Evolutionary conservation across 805 yeast genomes (phyloP).

Genomic region (Candida coquimbonensis): DNA sequence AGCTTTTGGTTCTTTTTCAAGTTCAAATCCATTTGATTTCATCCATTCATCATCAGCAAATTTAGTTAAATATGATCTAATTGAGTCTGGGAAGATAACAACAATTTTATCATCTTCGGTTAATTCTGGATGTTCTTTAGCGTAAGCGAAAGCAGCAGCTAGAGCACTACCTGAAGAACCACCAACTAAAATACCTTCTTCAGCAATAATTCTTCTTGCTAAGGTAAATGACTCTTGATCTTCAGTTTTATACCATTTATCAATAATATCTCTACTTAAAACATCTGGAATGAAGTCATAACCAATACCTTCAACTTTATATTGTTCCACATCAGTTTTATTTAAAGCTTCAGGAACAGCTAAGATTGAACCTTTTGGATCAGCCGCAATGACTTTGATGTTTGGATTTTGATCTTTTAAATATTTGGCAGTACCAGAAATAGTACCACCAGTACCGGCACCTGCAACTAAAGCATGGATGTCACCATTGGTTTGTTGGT

Average conservation of each 20-base stretch:
- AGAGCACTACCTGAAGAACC: slow-evolving; percentile 87
- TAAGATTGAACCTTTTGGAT: slow-evolving; percentile 80
- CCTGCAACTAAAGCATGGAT: slow-evolving; percentile 78
- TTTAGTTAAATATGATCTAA: slow-evolving; percentile 80
- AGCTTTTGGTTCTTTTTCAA: slow-evolving; percentile 43
- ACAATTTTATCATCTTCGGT: slow-evolving; percentile 71
- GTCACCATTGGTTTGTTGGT: slow-evolving; percentile 70
- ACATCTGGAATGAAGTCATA: slow-evolving; percentile 85
- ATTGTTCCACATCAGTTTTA: slow-evolving; percentile 42
- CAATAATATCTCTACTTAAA: slow-evolving; percentile 56
- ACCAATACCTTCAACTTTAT: slow-evolving; percentile 87
- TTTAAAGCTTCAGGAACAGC: slow-evolving; percentile 74
- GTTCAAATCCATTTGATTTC: slow-evolving; percentile 61
- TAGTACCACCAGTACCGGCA: slow-evolving; percentile 93
- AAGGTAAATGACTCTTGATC: slow-evolving; percentile 73
- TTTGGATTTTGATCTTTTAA: slow-evolving; percentile 64
- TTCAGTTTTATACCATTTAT: slow-evolving; percentile 80
- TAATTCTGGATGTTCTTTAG: slow-evolving; percentile 50
- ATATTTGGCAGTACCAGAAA: slow-evolving; percentile 72
- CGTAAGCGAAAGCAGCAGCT: slow-evolving; percentile 68
- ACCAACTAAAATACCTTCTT: slow-evolving; percentile 83
- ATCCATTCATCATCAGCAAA: slow-evolving; percentile 91
- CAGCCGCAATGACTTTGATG: slow-evolving; percentile 68
- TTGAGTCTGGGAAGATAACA: slow-evolving; percentile 79
- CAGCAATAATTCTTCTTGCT: slow-evolving; percentile 75